Percentiles rank a stretch among this genome's conserved stretches.
Evolutionary conservation across 1,139 yeast species (phyloP).

Genomic region (Protomyces gravidus): DNA sequence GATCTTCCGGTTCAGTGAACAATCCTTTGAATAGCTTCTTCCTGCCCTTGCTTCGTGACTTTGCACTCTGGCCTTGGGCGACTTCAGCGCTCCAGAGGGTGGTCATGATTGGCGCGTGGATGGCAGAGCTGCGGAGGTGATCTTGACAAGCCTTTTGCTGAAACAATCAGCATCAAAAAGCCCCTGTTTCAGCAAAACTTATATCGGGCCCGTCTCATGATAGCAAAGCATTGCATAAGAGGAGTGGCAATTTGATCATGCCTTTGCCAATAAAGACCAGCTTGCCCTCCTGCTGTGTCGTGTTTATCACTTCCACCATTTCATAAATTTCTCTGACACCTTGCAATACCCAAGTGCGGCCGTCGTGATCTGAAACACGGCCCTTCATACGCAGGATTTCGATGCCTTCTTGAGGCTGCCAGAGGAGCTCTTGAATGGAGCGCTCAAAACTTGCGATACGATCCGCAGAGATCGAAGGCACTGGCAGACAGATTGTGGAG

Average conservation of each 20-base stretch:
- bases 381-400: slow-evolving; percentile 88
- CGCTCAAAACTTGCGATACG: slow-evolving; percentile 50
- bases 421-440: slow-evolving; percentile 61
- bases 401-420: slow-evolving; percentile 51
- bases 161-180: neutral
- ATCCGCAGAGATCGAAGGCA: slow-evolving; percentile 46
- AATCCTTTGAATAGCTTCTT: neutral
- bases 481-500: slow-evolving; percentile 56
- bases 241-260: slow-evolving; percentile 17
- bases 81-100: neutral
- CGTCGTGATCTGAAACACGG: slow-evolving; percentile 48
- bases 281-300: slow-evolving; percentile 46
- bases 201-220: too few relatives aligned
- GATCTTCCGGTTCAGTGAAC: neutral
- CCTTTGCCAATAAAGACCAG: slow-evolving; percentile 78
- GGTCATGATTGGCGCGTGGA: neutral
- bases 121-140: too few relatives aligned
- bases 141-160: too few relatives aligned
- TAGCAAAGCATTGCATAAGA: slow-evolving; percentile 7
- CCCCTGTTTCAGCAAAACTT: neutral
- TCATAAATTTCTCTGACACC: slow-evolving; percentile 94
- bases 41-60: neutral
- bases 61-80: neutral
- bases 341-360: slow-evolving; percentile 63
- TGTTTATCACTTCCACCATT: slow-evolving; percentile 32